phyloP scores from a whole-genome alignment of 2,329 filamentous ascomycete genomes.

The Beauveria pseudobassiana region DNA sequence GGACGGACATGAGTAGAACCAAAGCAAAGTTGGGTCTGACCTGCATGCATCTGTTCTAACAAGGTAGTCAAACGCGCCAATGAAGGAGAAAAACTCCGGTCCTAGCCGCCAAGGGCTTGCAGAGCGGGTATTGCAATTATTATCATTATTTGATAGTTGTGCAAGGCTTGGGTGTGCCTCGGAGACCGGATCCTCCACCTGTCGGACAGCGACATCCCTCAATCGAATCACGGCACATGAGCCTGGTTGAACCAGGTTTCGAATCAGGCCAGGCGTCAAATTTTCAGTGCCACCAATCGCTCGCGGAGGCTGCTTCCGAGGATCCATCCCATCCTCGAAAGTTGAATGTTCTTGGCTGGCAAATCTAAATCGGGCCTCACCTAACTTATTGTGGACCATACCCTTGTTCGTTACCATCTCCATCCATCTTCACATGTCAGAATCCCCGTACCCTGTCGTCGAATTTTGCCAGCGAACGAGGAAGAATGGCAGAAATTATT shows the following conservation, averaged over 20 bases:
- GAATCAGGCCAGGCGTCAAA: slow-evolving; percentile 5
- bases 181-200: background rate
- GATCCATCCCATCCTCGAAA: slow-evolving; percentile 2
- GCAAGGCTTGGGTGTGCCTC: background rate
- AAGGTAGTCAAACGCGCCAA: background rate
- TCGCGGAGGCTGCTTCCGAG: slow-evolving; percentile 3
- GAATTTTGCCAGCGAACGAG: background rate
- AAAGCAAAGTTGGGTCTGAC: background rate
- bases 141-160: background rate
- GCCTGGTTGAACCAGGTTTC: background rate
- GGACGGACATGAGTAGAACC: background rate
- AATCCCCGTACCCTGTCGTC: background rate
- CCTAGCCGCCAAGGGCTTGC: background rate
- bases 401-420: background rate
- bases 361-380: slow-evolving; percentile 10
- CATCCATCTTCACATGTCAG: slow-evolving; percentile 10
- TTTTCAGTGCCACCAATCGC: background rate
- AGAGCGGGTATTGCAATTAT: background rate
- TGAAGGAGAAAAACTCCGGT: background rate
- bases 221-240: background rate
- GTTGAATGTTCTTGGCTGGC: background rate
- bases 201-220: background rate
- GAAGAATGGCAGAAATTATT: background rate
- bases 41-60: background rate
- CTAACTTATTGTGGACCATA: background rate